phyloP scores from a whole-genome alignment of 2,329 filamentous ascomycete genomes.

The Rachicladosporium sp. region DNA sequence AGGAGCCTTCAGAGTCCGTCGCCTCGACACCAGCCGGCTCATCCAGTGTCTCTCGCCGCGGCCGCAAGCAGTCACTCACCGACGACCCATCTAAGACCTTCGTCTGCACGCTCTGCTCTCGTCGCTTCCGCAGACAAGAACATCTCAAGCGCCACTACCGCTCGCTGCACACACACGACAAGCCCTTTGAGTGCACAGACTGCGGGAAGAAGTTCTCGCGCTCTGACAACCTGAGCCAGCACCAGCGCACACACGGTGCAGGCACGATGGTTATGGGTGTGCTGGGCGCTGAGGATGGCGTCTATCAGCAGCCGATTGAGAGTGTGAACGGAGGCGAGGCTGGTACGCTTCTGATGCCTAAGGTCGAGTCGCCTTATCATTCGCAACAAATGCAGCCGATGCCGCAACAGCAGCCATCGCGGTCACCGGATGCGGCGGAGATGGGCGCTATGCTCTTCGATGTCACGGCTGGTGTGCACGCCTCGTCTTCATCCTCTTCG shows the following conservation, averaged over 20 bases:
- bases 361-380: conserved; percentile 19
- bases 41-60: conserved; percentile 68
- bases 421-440: conserved; percentile 44
- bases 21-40: conserved; percentile 17
- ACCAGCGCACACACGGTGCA: conserved; percentile 83
- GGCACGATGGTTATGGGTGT: conserved; percentile 87
- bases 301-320: conserved; percentile 21
- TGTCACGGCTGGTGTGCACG: conserved; percentile 55
- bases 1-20: conserved; percentile 17
- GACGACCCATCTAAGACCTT: conserved; percentile 98
- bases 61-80: conserved; percentile 94
- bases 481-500: conserved; percentile 38
- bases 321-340: conserved; percentile 23
- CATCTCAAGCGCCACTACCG: conserved; percentile 98
- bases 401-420: conserved; percentile 12
- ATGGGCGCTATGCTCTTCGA: conserved; percentile 74
- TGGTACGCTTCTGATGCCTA: conserved; percentile 22
- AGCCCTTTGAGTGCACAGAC: conserved; percentile 94
- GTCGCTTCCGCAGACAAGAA: conserved; percentile 94
- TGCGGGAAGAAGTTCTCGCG: conserved; percentile 99
- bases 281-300: conserved; percentile 29
- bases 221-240: conserved; percentile 93
- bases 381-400: conserved; percentile 8
- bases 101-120: conserved; percentile 89
- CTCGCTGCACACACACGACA: conserved; percentile 95